Percentiles rank a stretch among this genome's conserved stretches.
Conservation (phyloP, 2,329 filamentous ascomycete genomes). For the Phialophora macrospora region DNA sequence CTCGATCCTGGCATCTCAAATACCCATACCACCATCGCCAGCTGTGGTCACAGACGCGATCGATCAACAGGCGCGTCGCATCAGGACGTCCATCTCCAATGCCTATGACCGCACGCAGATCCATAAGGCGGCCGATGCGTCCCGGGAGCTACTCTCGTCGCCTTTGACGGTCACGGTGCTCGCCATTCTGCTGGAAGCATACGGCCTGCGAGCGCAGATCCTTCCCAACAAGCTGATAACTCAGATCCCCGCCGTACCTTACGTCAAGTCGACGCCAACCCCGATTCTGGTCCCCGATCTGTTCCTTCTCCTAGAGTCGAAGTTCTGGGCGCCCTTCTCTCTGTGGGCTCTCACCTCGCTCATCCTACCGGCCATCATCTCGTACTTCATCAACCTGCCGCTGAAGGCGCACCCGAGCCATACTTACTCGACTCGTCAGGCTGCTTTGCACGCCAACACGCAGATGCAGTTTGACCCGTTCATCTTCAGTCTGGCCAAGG, state of each 20-base stretch:
- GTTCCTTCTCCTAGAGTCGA: conserved; percentile 71
- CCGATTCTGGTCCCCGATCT: conserved; percentile 77
- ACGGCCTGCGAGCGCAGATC: conserved; percentile 70
- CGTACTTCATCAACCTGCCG: conserved; percentile 91
- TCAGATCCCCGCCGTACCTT: conserved; percentile 63
- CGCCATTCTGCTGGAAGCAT: conserved; percentile 71
- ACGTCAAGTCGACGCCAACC: conserved; percentile 62
- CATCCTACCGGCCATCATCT: conserved; percentile 70
- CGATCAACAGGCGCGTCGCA: conserved; percentile 63
- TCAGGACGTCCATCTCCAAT: conserved; percentile 69
- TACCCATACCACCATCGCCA: conserved; percentile 80
- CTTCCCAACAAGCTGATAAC: conserved; percentile 76
- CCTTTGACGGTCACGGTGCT: conserved; percentile 73
- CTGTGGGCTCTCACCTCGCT: conserved; percentile 77
- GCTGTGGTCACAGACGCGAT: conserved; percentile 76
- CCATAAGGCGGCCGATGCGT: conserved; percentile 65
- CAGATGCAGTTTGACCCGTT: conserved; percentile 71
- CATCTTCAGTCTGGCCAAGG: conserved; percentile 88
- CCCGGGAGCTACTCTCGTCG: conserved; percentile 73
- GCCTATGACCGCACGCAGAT: conserved; percentile 65
- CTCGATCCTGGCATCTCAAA: conserved; percentile 58
- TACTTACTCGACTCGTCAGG: conserved; percentile 47
- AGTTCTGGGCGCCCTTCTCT: conserved; percentile 82
- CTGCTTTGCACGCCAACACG: conserved; percentile 38
- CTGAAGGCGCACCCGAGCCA: conserved; percentile 49